A percentile compares a stretch with the other conserved stretches of the same genome.
phyloP scores from a whole-genome alignment of 2,329 filamentous ascomycete genomes.

The Didymella arachidicola region DNA sequence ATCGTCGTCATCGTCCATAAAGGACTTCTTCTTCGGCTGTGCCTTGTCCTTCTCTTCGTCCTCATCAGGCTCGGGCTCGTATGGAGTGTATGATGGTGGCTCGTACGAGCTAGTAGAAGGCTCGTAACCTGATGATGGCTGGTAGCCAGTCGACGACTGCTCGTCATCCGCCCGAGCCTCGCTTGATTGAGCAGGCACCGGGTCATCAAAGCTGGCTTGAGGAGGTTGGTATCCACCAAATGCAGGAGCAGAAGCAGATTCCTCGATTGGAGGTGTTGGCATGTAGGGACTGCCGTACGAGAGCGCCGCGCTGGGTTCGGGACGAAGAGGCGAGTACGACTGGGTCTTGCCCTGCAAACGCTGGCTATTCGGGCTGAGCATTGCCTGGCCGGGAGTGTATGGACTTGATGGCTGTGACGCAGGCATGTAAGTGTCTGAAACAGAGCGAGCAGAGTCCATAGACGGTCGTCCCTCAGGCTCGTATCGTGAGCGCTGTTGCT shows the following conservation, averaged over 20 bases:
- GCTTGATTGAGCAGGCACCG: conserved; percentile 7
- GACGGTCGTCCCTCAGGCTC: conserved; percentile 54
- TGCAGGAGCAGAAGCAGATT: conserved; percentile 30
- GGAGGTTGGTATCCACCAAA: conserved; percentile 40
- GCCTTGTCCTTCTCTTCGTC: conserved; percentile 52
- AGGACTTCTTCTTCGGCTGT: conserved; percentile 69
- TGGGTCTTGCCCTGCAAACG: conserved; percentile 39
- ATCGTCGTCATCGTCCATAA: conserved; percentile 85
- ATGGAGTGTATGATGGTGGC: conserved; percentile 55
- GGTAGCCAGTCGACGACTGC: conserved; percentile 29
- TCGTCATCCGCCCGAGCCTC: conserved; percentile 16
- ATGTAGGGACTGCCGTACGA: conserved; percentile 44
- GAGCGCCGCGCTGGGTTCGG: conserved; percentile 35
- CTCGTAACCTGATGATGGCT: conserved; percentile 46
- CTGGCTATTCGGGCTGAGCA: conserved; percentile 40
- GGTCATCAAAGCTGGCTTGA: conserved; percentile 38
- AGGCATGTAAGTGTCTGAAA: conserved; percentile 43
- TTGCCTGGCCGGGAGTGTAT: conserved; percentile 43
- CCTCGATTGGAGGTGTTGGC: conserved; percentile 36
- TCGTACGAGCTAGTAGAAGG: conserved; percentile 40
- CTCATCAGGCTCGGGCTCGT: conserved; percentile 60
- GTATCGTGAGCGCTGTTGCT: conserved; percentile 59
- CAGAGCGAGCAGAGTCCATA: conserved; percentile 46
- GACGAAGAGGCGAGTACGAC: conserved; percentile 44
- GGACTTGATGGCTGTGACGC: conserved; percentile 37